Evolutionary conservation across 2,329 filamentous ascomycete genomes (phyloP), one percentile per base, ranked within the genome.

Genomic region (Xylariaceae sp.): DNA sequence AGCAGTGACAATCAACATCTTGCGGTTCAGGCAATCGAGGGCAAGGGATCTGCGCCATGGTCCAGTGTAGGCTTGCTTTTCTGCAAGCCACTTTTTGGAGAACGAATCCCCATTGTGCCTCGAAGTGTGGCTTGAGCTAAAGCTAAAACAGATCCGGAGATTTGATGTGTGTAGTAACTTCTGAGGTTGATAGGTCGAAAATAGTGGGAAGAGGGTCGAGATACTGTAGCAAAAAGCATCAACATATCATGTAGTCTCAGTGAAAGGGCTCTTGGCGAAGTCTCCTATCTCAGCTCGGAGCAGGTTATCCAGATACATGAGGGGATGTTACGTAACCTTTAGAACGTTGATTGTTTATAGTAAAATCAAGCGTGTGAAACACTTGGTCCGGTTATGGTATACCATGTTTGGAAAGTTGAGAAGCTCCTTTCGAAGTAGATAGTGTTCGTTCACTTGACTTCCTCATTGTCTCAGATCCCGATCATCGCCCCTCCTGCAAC

Each of bases 1-100:
- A 11, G 31, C 12, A 34, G 28, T 33, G 21, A 37, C 14, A 36
- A 17, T 12, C 6, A 28, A 46, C 6, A 24, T 29, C n/a, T n/a
- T n/a, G 26, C 12, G 4, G 34, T 29, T 11, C 14, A 24, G 16
- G 23, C 12, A 39, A 49, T 28, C n/a, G 46, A 28, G n/a, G 23
- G 39, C 40, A 36, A 43, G 12, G 45, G 51, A 54, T 58, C 45
- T 36, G 23, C 40, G 16, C n/a, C 41, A 50, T 41, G 34, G 23
- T 28, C 28, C 26, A 37, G n/a, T n/a, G n/a, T n/a, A n/a, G n/a
- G n/a, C n/a, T 58, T 59, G 46, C 51, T 55, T 59, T 58, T 58
- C 48, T 21, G 33, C 24, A 44, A 41, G 52, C 51, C 51, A 47
- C 36, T 17, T 33, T 40, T 14, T 44, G 12, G 36, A 29, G 28